Conservation (phyloP, 768 basidiomycete species). For the Boletus pseudo-olivaceus region DNA sequence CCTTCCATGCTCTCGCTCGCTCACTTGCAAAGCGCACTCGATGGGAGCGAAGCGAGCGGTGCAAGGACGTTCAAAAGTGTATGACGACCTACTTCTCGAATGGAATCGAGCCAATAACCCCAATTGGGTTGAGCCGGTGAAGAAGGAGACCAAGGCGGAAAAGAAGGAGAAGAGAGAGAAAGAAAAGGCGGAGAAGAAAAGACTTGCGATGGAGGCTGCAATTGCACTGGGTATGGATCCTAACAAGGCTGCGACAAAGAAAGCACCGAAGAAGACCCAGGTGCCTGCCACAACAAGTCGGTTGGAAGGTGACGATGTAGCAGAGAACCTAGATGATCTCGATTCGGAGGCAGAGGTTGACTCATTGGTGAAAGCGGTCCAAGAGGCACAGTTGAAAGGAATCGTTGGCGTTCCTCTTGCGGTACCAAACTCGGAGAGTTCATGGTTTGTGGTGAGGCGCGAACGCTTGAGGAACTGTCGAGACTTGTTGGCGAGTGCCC, state of each 20-base stretch:
- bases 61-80: conserved; percentile 74
- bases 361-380: conserved; percentile 60
- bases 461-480: conserved; percentile 59
- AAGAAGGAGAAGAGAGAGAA: conserved; percentile 80
- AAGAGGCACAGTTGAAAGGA: conserved; percentile 53
- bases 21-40: conserved; percentile 97
- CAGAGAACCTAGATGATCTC: conserved; percentile 72
- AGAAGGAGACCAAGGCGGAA: conserved; percentile 82
- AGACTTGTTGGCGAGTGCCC: conserved; percentile 53
- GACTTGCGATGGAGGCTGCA: conserved; percentile 65
- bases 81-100: conserved; percentile 85
- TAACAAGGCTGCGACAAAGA: conserved; percentile 48
- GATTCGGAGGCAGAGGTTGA: conserved; percentile 88
- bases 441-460: conserved; percentile 78
- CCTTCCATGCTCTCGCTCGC: conserved; percentile 87
- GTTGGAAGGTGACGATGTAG: conserved; percentile 55
- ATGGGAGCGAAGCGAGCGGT: conserved; percentile 97
- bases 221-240: conserved; percentile 55
- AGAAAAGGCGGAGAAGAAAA: conserved; percentile 82
- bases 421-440: conserved; percentile 66
- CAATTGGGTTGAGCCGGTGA: conserved; percentile 84
- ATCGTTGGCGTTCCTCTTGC: conserved; percentile 65
- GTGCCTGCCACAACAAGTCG: conserved; percentile 49
- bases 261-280: conserved; percentile 60
- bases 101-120: conserved; percentile 90